phyloP scores from a whole-genome alignment of 768 basidiomycete species.

The Tremella yokohamensis region DNA sequence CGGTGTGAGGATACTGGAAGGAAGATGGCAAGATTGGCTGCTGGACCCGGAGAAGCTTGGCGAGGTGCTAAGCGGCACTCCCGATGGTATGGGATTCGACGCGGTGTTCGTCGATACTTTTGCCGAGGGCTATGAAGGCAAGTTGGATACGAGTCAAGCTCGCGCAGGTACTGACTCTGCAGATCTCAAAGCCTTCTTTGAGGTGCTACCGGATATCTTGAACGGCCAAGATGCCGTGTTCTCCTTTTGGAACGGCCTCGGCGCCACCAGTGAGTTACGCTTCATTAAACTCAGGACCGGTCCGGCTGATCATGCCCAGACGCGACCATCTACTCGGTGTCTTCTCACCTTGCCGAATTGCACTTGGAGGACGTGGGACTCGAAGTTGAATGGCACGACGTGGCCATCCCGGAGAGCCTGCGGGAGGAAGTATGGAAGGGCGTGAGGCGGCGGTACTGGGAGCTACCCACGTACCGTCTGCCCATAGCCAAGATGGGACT shows the following conservation, averaged over 20 bases:
- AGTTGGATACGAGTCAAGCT: constrained; percentile 11
- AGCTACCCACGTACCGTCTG: constrained; percentile 65
- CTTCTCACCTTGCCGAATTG: constrained; percentile 74
- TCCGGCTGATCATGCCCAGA: constrained; percentile 58
- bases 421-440: constrained; percentile 69
- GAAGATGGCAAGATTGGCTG: constrained; percentile 84
- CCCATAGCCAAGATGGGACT: constrained; percentile 48
- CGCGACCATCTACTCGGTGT: constrained; percentile 84
- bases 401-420: constrained; percentile 62
- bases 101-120: constrained; percentile 90
- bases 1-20: constrained; percentile 75
- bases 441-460: constrained; percentile 47
- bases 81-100: constrained; percentile 78
- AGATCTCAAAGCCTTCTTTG: constrained; percentile 78
- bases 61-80: constrained; percentile 37
- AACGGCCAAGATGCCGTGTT: constrained; percentile 71
- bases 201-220: constrained; percentile 70
- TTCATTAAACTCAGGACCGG: background rate
- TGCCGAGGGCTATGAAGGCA: constrained; percentile 74
- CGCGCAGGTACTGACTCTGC: background rate
- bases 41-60: constrained; percentile 36
- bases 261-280: constrained; percentile 71
- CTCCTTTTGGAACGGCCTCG: constrained; percentile 96
- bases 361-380: constrained; percentile 79
- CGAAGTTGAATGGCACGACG: constrained; percentile 74